phyloP scores from a whole-genome alignment of 805 yeast species.

The Naumovozyma dairenensis region DNA sequence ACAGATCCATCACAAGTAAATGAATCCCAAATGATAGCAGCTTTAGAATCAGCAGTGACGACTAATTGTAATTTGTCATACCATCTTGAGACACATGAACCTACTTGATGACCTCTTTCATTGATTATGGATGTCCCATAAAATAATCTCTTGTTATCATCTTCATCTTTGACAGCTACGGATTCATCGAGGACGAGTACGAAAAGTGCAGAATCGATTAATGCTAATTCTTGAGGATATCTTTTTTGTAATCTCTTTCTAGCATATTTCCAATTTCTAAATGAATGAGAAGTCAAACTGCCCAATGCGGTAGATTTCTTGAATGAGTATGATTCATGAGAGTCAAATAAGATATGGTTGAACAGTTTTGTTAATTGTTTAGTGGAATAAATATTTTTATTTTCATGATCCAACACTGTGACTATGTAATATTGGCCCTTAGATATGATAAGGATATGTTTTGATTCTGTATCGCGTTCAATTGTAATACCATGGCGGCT shows the following conservation, averaged over 20 bases:
- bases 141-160: conserved; percentile 50
- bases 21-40: conserved; percentile 86
- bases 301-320: conserved; percentile 63
- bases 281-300: conserved; percentile 76
- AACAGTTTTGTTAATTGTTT: conserved; percentile 58
- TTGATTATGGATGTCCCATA: conserved; percentile 73
- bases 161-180: conserved; percentile 20
- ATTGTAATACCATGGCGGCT: conserved; percentile 53
- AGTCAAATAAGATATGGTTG: conserved; percentile 58
- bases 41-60: conserved; percentile 75
- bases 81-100: conserved; percentile 91
- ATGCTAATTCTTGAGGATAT: conserved; percentile 30
- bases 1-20: conserved; percentile 91
- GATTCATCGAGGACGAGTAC: conserved; percentile 74
- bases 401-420: conserved; percentile 62
- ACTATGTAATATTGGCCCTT: conserved; percentile 83
- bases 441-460: conserved; percentile 66
- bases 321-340: conserved; percentile 50
- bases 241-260: conserved; percentile 40
- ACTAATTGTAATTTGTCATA: conserved; percentile 83
- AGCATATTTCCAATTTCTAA: conserved; percentile 73
- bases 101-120: conserved; percentile 70
- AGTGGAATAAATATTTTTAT: conserved; percentile 57
- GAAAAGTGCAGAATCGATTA: conserved; percentile 71
- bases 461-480: conserved; percentile 54